A percentile compares a stretch with the other conserved stretches of the same genome.
Conservation (phyloP, 2,329 filamentous ascomycete species). For the Hysterium pulicare region DNA sequence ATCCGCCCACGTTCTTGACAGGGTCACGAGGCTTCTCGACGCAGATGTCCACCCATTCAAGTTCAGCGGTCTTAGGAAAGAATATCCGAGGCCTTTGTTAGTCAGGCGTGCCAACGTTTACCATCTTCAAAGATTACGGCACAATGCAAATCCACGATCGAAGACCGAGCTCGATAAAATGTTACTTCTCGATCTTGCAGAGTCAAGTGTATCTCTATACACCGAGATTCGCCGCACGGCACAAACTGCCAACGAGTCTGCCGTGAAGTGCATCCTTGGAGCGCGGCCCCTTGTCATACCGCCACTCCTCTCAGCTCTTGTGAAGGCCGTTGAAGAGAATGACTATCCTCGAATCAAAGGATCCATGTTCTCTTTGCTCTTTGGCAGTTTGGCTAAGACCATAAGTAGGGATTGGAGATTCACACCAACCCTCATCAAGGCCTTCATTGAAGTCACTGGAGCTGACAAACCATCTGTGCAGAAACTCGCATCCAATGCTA, state of each 20-base stretch:
- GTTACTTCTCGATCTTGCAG: constrained; percentile 79
- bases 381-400: constrained; percentile 83
- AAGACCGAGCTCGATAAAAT: constrained; percentile 87
- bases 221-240: constrained; percentile 94
- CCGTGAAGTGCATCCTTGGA: constrained; percentile 85
- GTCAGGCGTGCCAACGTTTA: constrained; percentile 92
- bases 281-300: constrained; percentile 87
- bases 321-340: constrained; percentile 71
- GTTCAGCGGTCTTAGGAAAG: constrained; percentile 85
- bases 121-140: constrained; percentile 86
- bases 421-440: constrained; percentile 80
- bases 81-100: constrained; percentile 87
- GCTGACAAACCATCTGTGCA: constrained; percentile 96
- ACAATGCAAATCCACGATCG: constrained; percentile 83
- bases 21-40: constrained; percentile 77
- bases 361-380: constrained; percentile 83
- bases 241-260: constrained; percentile 87
- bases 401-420: constrained; percentile 92
- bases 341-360: constrained; percentile 94
- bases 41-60: constrained; percentile 91
- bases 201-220: constrained; percentile 87
- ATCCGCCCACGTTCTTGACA: constrained; percentile 87
- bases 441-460: constrained; percentile 84
- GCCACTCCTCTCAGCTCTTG: constrained; percentile 74
- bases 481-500: constrained; percentile 73